phyloP scores from a whole-genome alignment of 257 asterid species.

The Solanum habrochaites region DNA sequence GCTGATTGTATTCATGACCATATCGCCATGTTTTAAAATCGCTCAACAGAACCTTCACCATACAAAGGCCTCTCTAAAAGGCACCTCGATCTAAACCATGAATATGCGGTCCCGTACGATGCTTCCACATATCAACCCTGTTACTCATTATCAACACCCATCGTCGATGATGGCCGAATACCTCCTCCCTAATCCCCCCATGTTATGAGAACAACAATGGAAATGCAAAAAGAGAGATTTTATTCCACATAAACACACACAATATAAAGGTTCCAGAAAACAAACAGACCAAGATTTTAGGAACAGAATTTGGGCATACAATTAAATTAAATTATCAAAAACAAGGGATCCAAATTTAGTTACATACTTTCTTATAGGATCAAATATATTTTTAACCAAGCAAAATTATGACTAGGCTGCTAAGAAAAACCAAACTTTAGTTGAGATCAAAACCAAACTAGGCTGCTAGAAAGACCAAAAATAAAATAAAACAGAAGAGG shows the following conservation, averaged over 20 bases:
- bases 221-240: neutral
- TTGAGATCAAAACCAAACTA: neutral
- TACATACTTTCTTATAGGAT: neutral
- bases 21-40: constrained; percentile 50
- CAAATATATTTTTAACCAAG: neutral
- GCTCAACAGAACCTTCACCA: constrained; percentile 24
- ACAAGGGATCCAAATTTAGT: neutral
- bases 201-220: neutral
- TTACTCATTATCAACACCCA: too few relatives aligned
- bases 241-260: neutral
- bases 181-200: too few relatives aligned
- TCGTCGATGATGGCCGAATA: too few relatives aligned
- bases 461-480: neutral
- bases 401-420: neutral
- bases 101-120: too few relatives aligned
- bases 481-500: neutral
- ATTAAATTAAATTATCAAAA: neutral
- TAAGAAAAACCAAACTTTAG: neutral
- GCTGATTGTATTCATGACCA: constrained; percentile 28
- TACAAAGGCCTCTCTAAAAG: too few relatives aligned
- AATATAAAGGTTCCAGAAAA: constrained; percentile 9
- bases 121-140: too few relatives aligned
- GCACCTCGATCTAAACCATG: too few relatives aligned
- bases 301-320: constrained; percentile 11
- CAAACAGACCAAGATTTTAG: constrained; percentile 5